Evolutionary conservation across 805 yeast species (phyloP).

Genomic region (Pichia insulana): DNA sequence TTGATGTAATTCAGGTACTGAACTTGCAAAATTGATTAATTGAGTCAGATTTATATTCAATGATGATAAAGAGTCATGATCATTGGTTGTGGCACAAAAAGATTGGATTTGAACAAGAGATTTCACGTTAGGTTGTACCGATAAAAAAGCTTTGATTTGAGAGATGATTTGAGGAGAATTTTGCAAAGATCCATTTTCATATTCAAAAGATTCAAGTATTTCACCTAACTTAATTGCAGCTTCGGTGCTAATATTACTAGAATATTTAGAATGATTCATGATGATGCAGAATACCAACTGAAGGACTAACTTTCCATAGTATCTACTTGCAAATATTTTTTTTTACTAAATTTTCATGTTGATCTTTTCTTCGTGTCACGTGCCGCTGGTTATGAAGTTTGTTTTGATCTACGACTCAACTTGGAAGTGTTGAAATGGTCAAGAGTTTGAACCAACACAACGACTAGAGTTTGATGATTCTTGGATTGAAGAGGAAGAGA

Average conservation of each 20-base stretch:
- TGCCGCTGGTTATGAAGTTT: not conserved
- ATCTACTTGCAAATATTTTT: not conserved
- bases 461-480: slow-evolving; percentile 10
- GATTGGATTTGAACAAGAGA: slow-evolving; percentile 35
- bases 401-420: slow-evolving; percentile 1
- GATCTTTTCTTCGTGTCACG: not conserved
- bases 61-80: slow-evolving; percentile 41
- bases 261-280: slow-evolving; percentile 2
- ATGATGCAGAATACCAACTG: no score
- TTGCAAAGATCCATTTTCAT: not conserved
- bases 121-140: slow-evolving; percentile 21
- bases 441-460: no score
- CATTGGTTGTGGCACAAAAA: slow-evolving; percentile 37
- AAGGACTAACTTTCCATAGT: not conserved
- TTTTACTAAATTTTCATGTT: not conserved
- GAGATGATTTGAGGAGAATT: slow-evolving; percentile 4
- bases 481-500: slow-evolving; percentile 3
- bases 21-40: slow-evolving; percentile 23
- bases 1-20: slow-evolving; percentile 14
- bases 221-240: slow-evolving; percentile 13
- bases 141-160: slow-evolving; percentile 24
- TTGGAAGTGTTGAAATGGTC: not conserved
- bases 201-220: slow-evolving; percentile 13
- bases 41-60: slow-evolving; percentile 35
- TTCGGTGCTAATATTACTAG: slow-evolving; percentile 5